Evolutionary conservation across 2,329 filamentous ascomycete genomes (phyloP).

Genomic region (Penicillium sclerotiorum): DNA sequence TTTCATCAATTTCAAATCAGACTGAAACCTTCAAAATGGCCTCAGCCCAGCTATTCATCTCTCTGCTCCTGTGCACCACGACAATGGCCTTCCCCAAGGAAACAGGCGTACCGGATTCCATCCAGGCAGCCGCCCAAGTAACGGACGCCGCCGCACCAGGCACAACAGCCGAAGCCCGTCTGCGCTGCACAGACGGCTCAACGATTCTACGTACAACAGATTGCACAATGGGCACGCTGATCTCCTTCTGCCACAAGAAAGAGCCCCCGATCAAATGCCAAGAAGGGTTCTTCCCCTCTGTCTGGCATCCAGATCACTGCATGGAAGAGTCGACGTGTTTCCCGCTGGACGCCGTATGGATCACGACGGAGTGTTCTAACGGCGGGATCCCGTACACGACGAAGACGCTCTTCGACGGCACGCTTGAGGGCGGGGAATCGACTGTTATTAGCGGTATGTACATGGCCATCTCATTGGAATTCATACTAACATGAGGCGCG

Average conservation of each 20-base stretch:
- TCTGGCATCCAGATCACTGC: slow-evolving; percentile 31
- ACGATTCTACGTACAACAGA: slow-evolving; percentile 29
- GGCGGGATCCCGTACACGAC: slow-evolving; percentile 25
- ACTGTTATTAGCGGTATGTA: slow-evolving; percentile 25
- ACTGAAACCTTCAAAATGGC: slow-evolving; percentile 2
- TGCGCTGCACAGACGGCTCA: slow-evolving; percentile 22
- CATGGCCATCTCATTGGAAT: neutral
- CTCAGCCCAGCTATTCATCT: neutral
- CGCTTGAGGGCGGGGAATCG: slow-evolving; percentile 18
- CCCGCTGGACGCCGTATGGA: slow-evolving; percentile 24
- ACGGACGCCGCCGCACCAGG: slow-evolving; percentile 9
- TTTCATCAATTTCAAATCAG: neutral
- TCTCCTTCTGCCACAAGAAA: slow-evolving; percentile 26
- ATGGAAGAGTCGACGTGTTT: slow-evolving; percentile 26
- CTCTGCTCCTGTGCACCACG: neutral
- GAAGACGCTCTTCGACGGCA: slow-evolving; percentile 23
- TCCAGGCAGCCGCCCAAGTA: neutral
- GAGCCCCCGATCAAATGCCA: slow-evolving; percentile 22
- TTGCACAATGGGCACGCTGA: slow-evolving; percentile 28
- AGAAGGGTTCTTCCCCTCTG: slow-evolving; percentile 24
- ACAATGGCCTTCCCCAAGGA: slow-evolving; percentile 14
- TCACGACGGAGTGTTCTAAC: slow-evolving; percentile 29
- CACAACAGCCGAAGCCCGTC: slow-evolving; percentile 13
- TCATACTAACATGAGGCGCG: neutral
- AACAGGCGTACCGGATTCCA: neutral